These are phyloP conservation scores for Aspergillus quadricinctus DNA, from an alignment of 2,329 filamentous ascomycete species.

Conservation along the genomic window DNA sequence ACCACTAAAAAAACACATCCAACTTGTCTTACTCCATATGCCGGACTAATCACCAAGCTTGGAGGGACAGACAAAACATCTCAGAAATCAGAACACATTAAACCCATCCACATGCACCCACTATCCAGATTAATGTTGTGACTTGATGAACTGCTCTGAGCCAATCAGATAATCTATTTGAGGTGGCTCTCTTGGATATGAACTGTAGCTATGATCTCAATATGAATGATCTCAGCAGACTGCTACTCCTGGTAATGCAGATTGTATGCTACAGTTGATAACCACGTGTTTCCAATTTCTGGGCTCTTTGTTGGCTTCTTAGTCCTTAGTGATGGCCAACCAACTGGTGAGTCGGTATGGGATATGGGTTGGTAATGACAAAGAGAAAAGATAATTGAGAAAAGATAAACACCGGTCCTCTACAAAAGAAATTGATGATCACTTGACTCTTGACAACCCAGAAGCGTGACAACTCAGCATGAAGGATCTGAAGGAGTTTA, in stretches of 20 bases:
- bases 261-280: too few species aligned
- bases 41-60: background rate
- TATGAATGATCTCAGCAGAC: background rate
- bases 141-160: conserved; percentile 3
- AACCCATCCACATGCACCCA: background rate
- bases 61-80: too few species aligned
- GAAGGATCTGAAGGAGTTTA: background rate
- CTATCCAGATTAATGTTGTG: background rate
- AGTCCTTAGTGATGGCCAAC: background rate
- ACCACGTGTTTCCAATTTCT: background rate
- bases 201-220: background rate
- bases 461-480: background rate
- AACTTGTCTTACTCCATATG: conserved; percentile 3
- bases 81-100: background rate
- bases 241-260: background rate
- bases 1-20: background rate
- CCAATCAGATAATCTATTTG: conserved; percentile 1
- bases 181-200: background rate
- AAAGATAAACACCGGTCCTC: background rate
- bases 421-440: background rate
- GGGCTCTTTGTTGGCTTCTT: background rate
- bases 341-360: background rate
- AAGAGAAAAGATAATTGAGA: background rate
- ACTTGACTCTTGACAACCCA: background rate
- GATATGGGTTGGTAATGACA: background rate